These are phyloP conservation scores for Cyberlindnera sargentensis DNA, from an alignment of 805 yeast genomes.

Conservation along the genomic window DNA sequence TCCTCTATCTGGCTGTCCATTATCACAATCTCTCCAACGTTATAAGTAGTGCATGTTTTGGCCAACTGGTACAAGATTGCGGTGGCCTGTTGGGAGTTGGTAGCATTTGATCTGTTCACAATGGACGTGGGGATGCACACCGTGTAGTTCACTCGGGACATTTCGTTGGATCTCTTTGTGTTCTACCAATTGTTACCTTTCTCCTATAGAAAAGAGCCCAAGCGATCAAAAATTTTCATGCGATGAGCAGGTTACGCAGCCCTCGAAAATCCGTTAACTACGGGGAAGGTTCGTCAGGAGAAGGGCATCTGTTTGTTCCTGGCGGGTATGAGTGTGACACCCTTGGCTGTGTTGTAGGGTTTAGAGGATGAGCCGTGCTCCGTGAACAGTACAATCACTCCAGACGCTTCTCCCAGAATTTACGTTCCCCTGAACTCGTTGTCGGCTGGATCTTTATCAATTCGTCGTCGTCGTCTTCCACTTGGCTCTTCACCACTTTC, in stretches of 20 bases:
- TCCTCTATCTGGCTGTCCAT: constrained; percentile 39
- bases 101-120: constrained; percentile 47
- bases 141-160: constrained; percentile 32
- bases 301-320: too few species aligned
- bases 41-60: constrained; percentile 59
- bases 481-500: constrained; percentile 7
- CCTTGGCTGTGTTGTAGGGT: too few species aligned
- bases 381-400: background rate
- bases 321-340: too few species aligned
- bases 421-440: constrained; percentile 17
- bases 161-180: too few species aligned
- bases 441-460: constrained; percentile 23
- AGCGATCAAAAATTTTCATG: too few species aligned
- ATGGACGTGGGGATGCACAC: constrained; percentile 70
- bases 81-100: constrained; percentile 67
- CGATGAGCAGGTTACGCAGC: too few species aligned
- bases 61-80: constrained; percentile 72
- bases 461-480: constrained; percentile 17
- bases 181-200: too few species aligned
- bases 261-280: too few species aligned
- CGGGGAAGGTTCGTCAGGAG: too few species aligned
- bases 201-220: too few species aligned
- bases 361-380: too few species aligned
- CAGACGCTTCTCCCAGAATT: constrained; percentile 21
- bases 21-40: constrained; percentile 69